Evolutionary conservation across 306 rosid genomes (phyloP).

Genomic region (Casuarina equisetifolia): DNA sequence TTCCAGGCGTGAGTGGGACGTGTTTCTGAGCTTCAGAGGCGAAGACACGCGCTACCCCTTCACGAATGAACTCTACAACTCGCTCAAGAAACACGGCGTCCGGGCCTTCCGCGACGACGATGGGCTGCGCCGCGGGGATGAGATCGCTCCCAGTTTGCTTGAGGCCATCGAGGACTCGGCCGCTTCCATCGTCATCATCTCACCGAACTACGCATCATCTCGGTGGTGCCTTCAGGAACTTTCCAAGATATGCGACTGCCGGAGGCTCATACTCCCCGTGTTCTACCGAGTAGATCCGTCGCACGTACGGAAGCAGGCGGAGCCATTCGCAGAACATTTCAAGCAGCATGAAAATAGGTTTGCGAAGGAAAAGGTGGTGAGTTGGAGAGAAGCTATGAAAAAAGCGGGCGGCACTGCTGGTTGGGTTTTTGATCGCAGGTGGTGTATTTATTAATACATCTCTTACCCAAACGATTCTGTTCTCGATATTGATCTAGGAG

Average conservation of each 20-base stretch:
- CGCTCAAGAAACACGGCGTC: slow-evolving; percentile 30
- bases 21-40: slow-evolving; percentile 60
- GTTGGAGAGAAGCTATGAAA: slow-evolving; percentile 55
- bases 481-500: too few relatives aligned
- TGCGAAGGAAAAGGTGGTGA: neutral
- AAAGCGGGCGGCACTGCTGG: slow-evolving; percentile 57
- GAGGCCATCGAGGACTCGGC: slow-evolving; percentile 65
- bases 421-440: slow-evolving; percentile 25
- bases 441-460: neutral
- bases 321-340: slow-evolving; percentile 39
- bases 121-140: slow-evolving; percentile 42
- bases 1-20: slow-evolving; percentile 59
- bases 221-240: slow-evolving; percentile 55
- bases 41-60: slow-evolving; percentile 38
- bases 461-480: too few relatives aligned
- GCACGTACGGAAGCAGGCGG: slow-evolving; percentile 45
- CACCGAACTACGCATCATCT: slow-evolving; percentile 43
- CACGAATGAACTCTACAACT: slow-evolving; percentile 27
- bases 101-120: slow-evolving; percentile 51
- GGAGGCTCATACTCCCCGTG: slow-evolving; percentile 47
- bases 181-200: slow-evolving; percentile 46
- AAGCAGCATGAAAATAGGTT: slow-evolving; percentile 5
- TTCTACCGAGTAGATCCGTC: slow-evolving; percentile 50
- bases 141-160: slow-evolving; percentile 38
- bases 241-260: slow-evolving; percentile 42